phyloP scores from a whole-genome alignment of 371 early-diverging fungal genomes.

The Mitosporidium daphniae region DNA sequence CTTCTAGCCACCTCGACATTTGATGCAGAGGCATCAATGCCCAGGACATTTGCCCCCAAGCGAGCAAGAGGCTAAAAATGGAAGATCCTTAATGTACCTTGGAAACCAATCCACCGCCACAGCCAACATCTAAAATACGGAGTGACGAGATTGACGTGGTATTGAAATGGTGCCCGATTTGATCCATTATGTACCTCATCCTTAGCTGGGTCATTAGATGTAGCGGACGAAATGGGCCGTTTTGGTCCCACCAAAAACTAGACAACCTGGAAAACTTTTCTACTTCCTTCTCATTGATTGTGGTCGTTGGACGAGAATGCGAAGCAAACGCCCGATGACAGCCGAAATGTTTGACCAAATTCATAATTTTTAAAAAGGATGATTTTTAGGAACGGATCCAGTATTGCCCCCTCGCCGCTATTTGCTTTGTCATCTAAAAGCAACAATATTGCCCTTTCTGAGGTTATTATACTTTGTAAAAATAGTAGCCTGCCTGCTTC shows the following conservation, averaged over 20 bases:
- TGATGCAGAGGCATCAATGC: constrained; percentile 40
- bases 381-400: too few species aligned
- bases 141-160: constrained; percentile 17
- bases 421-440: too few species aligned
- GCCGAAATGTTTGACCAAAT: too few species aligned
- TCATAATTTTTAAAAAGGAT: too few species aligned
- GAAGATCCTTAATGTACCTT: constrained; percentile 15
- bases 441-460: too few species aligned
- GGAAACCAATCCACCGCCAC: constrained; percentile 58
- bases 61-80: constrained; percentile 21
- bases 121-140: constrained; percentile 49
- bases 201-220: constrained; percentile 55
- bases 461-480: too few species aligned
- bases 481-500: too few species aligned
- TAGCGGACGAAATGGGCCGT: constrained; percentile 40
- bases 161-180: constrained; percentile 1
- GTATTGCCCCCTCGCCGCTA: too few species aligned
- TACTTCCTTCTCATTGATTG: constrained; percentile 29
- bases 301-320: constrained; percentile 2
- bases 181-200: constrained; percentile 26
- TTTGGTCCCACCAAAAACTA: constrained; percentile 57
- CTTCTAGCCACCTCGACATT: constrained; percentile 36
- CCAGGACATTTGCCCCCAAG: constrained; percentile 34
- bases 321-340: too few species aligned
- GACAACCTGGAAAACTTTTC: constrained; percentile 32